Evolutionary conservation across 805 yeast species (phyloP), one percentile per base, ranked within the genome.

Genomic region (Candida khao-thaluensis): DNA sequence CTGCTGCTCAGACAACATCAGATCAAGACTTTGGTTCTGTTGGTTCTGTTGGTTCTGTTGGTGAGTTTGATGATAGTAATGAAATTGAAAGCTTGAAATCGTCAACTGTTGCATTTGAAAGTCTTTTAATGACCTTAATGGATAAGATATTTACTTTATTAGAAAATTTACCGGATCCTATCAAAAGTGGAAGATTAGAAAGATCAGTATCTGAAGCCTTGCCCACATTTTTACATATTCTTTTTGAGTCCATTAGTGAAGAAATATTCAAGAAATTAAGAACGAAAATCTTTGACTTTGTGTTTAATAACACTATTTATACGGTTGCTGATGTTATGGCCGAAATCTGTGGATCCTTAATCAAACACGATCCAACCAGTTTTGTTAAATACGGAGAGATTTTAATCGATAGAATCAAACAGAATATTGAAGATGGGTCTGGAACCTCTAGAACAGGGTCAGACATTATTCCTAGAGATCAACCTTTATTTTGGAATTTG

Each of bases 391-490:
- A 77, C 18, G 69, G 74, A 25, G 57, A 65, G 0, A 51, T 68
- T n/a, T 59, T 84, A 14, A 61, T 72, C 34, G 67, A 66, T 4
- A 72, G 72, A 37, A 79, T 90, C 17, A 65, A 69, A 25, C 77
- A 72, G 23, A 95, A 91, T 53, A 69, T 91, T 15, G 64, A 65
- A 8, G 86, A 81, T 47, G 84, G 79, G 2, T 97, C 97, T 0
- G 98, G 97, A 3, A 61, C 75, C 1, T 66, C 81, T 0, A 74
- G 96, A 56, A 73, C 78, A 4, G 77, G 82, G 0, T 66, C 74
- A 5, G 90, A 84, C 21, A 69, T 84, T 17, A 69, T 80, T 18
- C 85, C 85, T n/a, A 72, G 89, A 29, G 98, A 93, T 59, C 82
- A 82, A 21, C 76, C 81, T 14, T 62, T 93, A 7, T 78, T 79